Evolutionary conservation across 805 yeast species (phyloP).

Genomic region (Candida dajiaensis): DNA sequence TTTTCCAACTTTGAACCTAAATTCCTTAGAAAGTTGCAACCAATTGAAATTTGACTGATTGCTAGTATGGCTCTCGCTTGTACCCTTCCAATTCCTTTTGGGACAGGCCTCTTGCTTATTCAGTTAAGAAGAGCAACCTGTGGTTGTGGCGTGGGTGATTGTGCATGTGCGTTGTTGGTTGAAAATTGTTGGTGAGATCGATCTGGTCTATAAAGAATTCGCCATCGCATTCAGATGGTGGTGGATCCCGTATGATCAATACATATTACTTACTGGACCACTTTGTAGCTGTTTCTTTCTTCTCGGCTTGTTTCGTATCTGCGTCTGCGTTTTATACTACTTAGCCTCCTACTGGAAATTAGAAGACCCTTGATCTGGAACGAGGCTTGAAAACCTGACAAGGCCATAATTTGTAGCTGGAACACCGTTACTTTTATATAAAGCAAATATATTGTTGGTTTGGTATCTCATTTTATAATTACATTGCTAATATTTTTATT

Average conservation of each 20-base stretch:
- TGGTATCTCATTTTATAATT: no score
- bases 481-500: neutral
- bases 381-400: neutral
- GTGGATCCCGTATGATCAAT: conserved; percentile 12
- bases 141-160: neutral
- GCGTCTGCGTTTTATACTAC: no score
- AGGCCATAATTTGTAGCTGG: no score
- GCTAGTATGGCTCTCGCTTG: neutral
- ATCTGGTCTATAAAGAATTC: conserved; percentile 7
- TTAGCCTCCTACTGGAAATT: neutral
- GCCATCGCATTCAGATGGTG: conserved; percentile 6
- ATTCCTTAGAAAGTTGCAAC: conserved; percentile 10
- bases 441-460: no score
- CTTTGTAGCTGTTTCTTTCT: neutral
- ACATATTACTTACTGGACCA: conserved; percentile 1
- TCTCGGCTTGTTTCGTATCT: no score
- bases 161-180: conserved; percentile 3
- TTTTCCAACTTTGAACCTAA: neutral
- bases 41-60: conserved; percentile 4
- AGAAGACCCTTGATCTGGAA: neutral
- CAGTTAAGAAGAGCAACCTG: conserved; percentile 9
- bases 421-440: no score
- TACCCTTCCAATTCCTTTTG: neutral
- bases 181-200: conserved; percentile 7
- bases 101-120: conserved; percentile 11